Evolutionary conservation across 495 filamentous ascomycete species (phyloP).

Genomic region (Penicillium canariense): DNA sequence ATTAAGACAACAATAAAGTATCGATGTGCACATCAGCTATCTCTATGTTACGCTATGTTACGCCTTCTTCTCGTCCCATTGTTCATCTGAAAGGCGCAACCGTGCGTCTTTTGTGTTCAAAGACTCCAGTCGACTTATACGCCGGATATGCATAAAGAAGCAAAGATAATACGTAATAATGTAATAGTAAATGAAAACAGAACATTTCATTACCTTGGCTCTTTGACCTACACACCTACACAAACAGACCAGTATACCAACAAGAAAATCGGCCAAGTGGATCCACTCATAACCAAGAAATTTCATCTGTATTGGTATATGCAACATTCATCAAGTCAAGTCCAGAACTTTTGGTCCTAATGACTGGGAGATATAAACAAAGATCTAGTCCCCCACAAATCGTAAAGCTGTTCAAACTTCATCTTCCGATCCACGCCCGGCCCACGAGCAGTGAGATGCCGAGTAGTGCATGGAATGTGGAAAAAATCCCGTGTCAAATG

Average conservation of each 20-base stretch:
- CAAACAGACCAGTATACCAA: background rate
- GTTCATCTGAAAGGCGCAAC: too few relatives aligned
- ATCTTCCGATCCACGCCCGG: background rate
- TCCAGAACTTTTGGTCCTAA: conserved; percentile 34
- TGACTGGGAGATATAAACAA: conserved; percentile 16
- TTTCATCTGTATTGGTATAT: conserved; percentile 31
- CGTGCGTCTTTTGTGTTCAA: too few relatives aligned
- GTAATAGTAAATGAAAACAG: too few relatives aligned
- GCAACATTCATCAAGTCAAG: conserved; percentile 33
- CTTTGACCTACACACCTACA: background rate
- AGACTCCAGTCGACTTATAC: too few relatives aligned
- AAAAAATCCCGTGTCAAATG: conserved; percentile 12
- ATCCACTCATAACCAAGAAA: background rate
- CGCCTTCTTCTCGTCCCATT: too few relatives aligned
- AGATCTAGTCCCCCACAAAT: conserved; percentile 18
- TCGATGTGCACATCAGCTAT: too few relatives aligned
- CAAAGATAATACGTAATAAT: too few relatives aligned
- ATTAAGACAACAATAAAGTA: too few relatives aligned
- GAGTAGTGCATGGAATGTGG: conserved; percentile 11
- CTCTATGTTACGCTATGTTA: too few relatives aligned
- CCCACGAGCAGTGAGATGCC: background rate
- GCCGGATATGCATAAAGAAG: too few relatives aligned
- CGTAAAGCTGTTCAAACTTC: conserved; percentile 15
- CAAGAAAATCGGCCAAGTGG: background rate
- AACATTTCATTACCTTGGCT: background rate